phyloP scores from a whole-genome alignment of 441 rosid species.

The Pelargonium fulgidum region DNA sequence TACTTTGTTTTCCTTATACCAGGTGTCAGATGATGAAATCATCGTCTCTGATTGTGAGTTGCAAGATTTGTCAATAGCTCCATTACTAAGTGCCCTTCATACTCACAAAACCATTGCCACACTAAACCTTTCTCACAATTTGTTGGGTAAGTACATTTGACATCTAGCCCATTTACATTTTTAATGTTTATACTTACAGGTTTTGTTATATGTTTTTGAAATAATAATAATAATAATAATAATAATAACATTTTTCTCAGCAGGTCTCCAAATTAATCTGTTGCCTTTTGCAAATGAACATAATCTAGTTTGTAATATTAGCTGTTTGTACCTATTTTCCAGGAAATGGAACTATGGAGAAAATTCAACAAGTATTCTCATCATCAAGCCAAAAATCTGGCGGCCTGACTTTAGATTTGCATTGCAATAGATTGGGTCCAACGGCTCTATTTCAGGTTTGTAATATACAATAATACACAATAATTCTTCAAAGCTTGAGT shows the following conservation, averaged over 20 bases:
- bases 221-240: background rate
- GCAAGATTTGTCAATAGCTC: conserved; percentile 86
- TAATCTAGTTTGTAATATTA: background rate
- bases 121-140: conserved; percentile 88
- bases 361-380: conserved; percentile 61
- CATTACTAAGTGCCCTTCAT: conserved; percentile 66
- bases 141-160: conserved; percentile 51
- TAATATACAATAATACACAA: conserved; percentile 7
- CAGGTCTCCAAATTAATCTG: background rate
- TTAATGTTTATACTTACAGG: background rate
- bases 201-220: background rate
- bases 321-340: conserved; percentile 21
- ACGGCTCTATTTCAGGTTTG: conserved; percentile 87
- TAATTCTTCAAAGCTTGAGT: conserved; percentile 13
- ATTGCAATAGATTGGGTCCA: conserved; percentile 96
- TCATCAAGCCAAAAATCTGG: conserved; percentile 74
- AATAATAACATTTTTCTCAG: conserved; percentile 1
- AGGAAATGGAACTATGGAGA: conserved; percentile 98
- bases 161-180: conserved; percentile 15
- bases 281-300: background rate
- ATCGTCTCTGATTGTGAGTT: conserved; percentile 71
- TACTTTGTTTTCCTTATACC: conserved; percentile 18
- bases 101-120: conserved; percentile 57
- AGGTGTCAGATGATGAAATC: conserved; percentile 90
- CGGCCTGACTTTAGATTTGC: conserved; percentile 86